Conservation (phyloP, 495 filamentous ascomycete genomes). For the Patellaria atrata region DNA sequence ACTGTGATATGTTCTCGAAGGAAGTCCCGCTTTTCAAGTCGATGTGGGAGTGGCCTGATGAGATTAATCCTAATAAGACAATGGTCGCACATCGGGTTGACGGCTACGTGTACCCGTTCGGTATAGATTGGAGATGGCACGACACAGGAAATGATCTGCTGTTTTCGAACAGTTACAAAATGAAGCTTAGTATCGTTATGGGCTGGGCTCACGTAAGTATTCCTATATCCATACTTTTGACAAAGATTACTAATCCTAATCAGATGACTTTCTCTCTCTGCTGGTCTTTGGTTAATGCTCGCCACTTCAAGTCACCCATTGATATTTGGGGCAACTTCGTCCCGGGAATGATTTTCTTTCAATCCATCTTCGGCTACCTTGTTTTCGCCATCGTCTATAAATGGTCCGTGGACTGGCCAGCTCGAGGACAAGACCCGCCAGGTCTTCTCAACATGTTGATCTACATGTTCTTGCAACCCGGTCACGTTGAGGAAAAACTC, state of each 20-base stretch:
- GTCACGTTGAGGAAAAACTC: slow-evolving; percentile 54
- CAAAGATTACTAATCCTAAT: slow-evolving; percentile 7
- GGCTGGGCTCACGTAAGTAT: slow-evolving; percentile 72
- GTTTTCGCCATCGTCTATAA: slow-evolving; percentile 92
- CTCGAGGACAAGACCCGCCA: slow-evolving; percentile 50
- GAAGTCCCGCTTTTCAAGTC: slow-evolving; percentile 74
- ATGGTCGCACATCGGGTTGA: slow-evolving; percentile 51
- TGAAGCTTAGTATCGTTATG: slow-evolving; percentile 96
- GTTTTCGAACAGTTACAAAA: slow-evolving; percentile 97
- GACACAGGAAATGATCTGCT: slow-evolving; percentile 83
- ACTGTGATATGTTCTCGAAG: slow-evolving; percentile 96
- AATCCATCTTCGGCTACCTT: slow-evolving; percentile 95
- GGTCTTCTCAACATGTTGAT: slow-evolving; percentile 97
- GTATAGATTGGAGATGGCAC: slow-evolving; percentile 95
- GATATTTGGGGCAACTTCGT: slow-evolving; percentile 96
- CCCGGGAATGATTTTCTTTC: slow-evolving; percentile 98
- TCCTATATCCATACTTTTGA: not conserved
- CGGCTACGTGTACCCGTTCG: slow-evolving; percentile 81
- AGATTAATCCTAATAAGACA: slow-evolving; percentile 43
- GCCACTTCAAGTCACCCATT: slow-evolving; percentile 83
- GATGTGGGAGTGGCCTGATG: slow-evolving; percentile 71
- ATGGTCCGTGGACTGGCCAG: slow-evolving; percentile 83
- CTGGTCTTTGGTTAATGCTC: slow-evolving; percentile 82
- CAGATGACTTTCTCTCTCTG: slow-evolving; percentile 94
- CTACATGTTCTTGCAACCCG: slow-evolving; percentile 94